Base-by-base conservation (phyloP, 2,329 filamentous ascomycete genomes). In the Pochonia chlamydosporia region DNA sequence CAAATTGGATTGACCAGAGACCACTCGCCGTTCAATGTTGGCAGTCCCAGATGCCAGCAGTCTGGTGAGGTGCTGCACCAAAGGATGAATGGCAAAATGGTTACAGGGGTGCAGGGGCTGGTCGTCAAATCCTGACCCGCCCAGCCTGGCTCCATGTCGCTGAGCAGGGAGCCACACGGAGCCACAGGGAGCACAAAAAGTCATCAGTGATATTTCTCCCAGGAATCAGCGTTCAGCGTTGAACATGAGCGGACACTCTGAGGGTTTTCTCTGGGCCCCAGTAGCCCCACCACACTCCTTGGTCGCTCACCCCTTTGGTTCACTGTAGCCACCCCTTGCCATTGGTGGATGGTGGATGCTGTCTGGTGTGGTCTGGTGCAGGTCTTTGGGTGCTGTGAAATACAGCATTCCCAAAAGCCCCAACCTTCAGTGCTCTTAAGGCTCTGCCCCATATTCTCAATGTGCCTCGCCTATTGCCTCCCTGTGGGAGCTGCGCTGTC, bases 21-120 rank as follows among this genome's bases (percentile, higher is more conserved):
- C n/a, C n/a, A n/a, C n/a, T n/a, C n/a, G n/a, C n/a, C 31, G n/a
- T 6, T 9, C 26, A 16, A 31, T 20, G 11, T 21, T 43, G 42
- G 28, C 30, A n/a, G n/a, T 35, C 31, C 31, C 31, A 39, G 20
- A 39, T 21, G 35, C 35, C 16, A 14, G 35, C 35, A 20, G n/a
- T 9, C 5, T 36, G 18, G 33, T 36, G 7, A 6, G 18, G 33
- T 36, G n/a, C n/a, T n/a, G n/a, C n/a, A n/a, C n/a, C n/a, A n/a
- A 36, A 23, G 30, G 13, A 6, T 33, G 28, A 21, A 43, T 8
- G 16, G 14, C 30, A 26, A 21, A 24, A 24, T 35, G 26, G 30
- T 13, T 51, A 52, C 53, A 55, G 57, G 52, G 52, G 53, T 47
- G 45, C 43, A 49, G 40, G 31, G 42, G 30, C 46, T 40, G 40